Conservation (phyloP, 2,329 filamentous ascomycete species). For the Paecilomyces fulvus region DNA sequence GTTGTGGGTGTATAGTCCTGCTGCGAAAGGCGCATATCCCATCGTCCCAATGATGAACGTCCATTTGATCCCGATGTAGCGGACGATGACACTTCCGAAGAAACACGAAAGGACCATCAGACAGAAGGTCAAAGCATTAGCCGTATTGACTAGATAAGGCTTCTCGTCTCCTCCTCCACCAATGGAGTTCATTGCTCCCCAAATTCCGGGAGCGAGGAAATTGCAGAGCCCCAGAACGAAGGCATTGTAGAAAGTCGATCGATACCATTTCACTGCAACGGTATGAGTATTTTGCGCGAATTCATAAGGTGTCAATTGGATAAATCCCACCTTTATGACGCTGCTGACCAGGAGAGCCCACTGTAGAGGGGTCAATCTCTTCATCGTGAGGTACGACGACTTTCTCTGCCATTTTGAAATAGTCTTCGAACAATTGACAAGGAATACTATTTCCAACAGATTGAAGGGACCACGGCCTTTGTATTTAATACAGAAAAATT, state of each 20-base stretch:
- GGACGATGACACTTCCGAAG: slow-evolving; percentile 56
- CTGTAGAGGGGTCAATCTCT: not conserved
- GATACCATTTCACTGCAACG: slow-evolving; percentile 56
- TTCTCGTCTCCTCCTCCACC: slow-evolving; percentile 59
- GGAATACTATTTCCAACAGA: not conserved
- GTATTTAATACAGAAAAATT: not conserved
- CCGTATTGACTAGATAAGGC: slow-evolving; percentile 60
- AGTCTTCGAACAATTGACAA: not conserved
- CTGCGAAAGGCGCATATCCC: slow-evolving; percentile 63
- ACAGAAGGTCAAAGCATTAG: slow-evolving; percentile 63
- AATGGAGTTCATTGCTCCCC: slow-evolving; percentile 65
- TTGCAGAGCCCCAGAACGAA: slow-evolving; percentile 63
- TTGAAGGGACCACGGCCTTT: not conserved
- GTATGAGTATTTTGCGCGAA: slow-evolving; percentile 2
- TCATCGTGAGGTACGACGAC: not conserved
- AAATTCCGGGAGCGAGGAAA: slow-evolving; percentile 62
- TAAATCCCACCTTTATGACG: not conserved
- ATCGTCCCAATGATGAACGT: slow-evolving; percentile 63
- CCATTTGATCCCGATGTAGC: slow-evolving; percentile 61
- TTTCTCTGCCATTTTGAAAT: not conserved
- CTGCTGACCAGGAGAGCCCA: not conserved
- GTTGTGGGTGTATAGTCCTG: slow-evolving; percentile 65
- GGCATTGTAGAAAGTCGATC: slow-evolving; percentile 64
- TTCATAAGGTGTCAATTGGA: not conserved
- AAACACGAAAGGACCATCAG: slow-evolving; percentile 65